Evolutionary conservation across 176 grass and related monocot species (phyloP).

Genomic region (Avena atlantica): DNA sequence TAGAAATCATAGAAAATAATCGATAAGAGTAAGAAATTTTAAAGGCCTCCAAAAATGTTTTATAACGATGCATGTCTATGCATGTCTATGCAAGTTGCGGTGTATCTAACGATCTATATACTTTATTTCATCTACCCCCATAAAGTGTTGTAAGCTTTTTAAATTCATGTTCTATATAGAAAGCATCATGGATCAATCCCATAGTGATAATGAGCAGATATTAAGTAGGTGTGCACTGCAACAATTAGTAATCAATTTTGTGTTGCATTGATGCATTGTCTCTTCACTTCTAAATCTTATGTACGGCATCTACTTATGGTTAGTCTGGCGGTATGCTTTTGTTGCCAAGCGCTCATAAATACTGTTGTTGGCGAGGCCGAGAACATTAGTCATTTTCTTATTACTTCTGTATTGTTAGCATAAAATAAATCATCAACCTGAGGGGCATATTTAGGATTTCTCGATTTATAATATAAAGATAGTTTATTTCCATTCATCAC

Average conservation of each 20-base stretch:
- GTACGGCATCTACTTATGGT: background rate
- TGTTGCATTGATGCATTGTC: background rate
- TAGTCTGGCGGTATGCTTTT: background rate
- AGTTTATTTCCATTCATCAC: background rate
- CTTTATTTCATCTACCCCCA: constrained; percentile 20
- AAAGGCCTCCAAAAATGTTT: background rate
- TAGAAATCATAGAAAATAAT: background rate
- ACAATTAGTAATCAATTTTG: constrained; percentile 5
- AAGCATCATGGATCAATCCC: background rate
- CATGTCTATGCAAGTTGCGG: constrained; percentile 14
- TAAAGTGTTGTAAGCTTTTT: background rate
- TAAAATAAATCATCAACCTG: background rate
- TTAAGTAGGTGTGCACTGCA: background rate
- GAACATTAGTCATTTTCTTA: background rate
- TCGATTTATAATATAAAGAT: background rate
- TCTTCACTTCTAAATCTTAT: background rate
- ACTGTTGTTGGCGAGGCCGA: background rate
- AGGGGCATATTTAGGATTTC: background rate
- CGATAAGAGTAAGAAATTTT: background rate
- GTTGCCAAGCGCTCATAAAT: background rate
- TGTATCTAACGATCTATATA: background rate
- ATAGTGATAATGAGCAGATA: background rate
- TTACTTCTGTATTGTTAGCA: constrained; percentile 3
- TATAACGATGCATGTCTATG: constrained; percentile 10
- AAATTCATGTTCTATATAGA: background rate